These are phyloP conservation scores for Nicotiana attenuata DNA, from an alignment of 257 asterid genomes.

Conservation along the genomic window DNA sequence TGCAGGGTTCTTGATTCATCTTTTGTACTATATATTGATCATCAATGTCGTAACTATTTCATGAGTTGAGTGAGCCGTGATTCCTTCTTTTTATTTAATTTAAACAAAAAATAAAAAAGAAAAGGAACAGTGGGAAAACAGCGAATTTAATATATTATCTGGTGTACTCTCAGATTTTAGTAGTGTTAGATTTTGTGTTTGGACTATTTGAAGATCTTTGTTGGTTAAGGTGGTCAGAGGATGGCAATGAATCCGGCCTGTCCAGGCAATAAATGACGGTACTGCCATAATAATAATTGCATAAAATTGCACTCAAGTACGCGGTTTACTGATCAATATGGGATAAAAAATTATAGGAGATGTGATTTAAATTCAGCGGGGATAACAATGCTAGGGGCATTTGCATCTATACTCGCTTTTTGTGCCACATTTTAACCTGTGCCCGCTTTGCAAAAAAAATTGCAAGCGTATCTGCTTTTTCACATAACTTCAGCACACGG, in stretches of 20 bases:
- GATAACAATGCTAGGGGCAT: too few relatives aligned
- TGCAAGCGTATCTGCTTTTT: too few relatives aligned
- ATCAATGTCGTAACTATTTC: background rate
- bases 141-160: slow-evolving; percentile 6
- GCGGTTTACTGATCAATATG: too few relatives aligned
- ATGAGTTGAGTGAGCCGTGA: background rate
- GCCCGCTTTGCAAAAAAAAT: too few relatives aligned
- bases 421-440: too few relatives aligned
- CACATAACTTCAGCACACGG: too few relatives aligned
- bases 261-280: slow-evolving; percentile 23
- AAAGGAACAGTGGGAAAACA: background rate
- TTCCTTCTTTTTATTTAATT: background rate
- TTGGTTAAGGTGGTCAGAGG: slow-evolving; percentile 46
- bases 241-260: slow-evolving; percentile 28
- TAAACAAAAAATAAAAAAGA: background rate
- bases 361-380: too few relatives aligned
- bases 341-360: too few relatives aligned
- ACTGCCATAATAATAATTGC: slow-evolving; percentile 26
- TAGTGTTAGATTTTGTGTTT: slow-evolving; percentile 37
- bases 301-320: background rate
- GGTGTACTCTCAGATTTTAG: slow-evolving; percentile 12
- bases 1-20: background rate
- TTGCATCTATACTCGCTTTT: too few relatives aligned
- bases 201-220: slow-evolving; percentile 55
- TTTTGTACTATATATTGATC: background rate